A percentile compares a stretch with the other conserved stretches of the same genome.
phyloP scores from a whole-genome alignment of 495 filamentous ascomycete genomes.

The Diplogelasinospora grovesii region DNA sequence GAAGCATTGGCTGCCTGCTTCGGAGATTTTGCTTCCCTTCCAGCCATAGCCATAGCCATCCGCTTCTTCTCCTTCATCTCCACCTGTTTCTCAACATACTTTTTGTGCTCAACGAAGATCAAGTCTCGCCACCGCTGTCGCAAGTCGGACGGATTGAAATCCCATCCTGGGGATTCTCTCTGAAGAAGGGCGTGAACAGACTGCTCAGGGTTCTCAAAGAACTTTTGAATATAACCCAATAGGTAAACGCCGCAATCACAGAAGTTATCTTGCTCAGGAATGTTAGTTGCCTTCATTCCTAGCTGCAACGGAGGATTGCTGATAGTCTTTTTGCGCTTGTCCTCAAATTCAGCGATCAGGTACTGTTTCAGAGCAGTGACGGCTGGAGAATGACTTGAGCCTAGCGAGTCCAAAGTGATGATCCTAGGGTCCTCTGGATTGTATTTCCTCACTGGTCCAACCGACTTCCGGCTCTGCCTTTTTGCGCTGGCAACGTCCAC shows the following conservation, averaged over 20 bases:
- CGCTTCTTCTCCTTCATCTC: constrained; percentile 16
- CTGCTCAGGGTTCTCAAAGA: constrained; percentile 58
- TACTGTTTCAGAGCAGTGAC: constrained; percentile 68
- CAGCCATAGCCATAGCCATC: too few relatives aligned
- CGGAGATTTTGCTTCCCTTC: background rate
- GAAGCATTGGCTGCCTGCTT: too few relatives aligned
- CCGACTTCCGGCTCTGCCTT: constrained; percentile 20
- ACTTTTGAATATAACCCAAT: constrained; percentile 74
- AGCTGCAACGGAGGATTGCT: constrained; percentile 44
- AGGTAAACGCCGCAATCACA: constrained; percentile 88
- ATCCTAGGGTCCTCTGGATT: constrained; percentile 53
- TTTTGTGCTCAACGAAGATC: constrained; percentile 30
- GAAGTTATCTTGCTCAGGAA: constrained; percentile 76
- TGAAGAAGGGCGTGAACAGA: constrained; percentile 44
- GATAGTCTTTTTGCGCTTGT: constrained; percentile 55
- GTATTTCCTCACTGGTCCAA: constrained; percentile 26
- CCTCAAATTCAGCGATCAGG: constrained; percentile 60
- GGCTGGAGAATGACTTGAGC: constrained; percentile 50
- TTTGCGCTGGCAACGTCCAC: background rate
- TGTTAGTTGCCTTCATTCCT: constrained; percentile 60
- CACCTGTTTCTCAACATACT: constrained; percentile 24
- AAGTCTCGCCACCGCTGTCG: constrained; percentile 31
- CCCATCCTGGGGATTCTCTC: constrained; percentile 27
- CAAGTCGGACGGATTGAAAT: constrained; percentile 25
- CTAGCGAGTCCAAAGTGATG: constrained; percentile 85